Evolutionary conservation across 2,329 filamentous ascomycete genomes (phyloP).

Genomic region (Neofusicoccum ribis): DNA sequence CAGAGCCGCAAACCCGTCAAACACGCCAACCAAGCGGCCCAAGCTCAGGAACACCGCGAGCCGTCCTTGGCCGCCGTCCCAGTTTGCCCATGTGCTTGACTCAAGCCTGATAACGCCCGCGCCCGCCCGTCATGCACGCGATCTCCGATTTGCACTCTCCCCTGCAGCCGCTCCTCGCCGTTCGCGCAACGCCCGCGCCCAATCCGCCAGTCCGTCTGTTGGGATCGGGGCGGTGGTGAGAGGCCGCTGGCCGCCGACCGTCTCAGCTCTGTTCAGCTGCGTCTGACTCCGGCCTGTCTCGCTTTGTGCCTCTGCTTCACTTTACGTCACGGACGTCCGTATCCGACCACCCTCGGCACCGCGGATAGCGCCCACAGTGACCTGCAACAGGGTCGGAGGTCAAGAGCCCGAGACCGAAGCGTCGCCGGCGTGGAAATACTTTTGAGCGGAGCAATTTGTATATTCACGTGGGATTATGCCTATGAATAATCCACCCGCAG

Average conservation of each 20-base stretch:
- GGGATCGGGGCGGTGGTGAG: neutral
- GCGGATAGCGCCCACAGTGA: neutral
- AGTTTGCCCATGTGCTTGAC: neutral
- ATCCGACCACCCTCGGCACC: neutral
- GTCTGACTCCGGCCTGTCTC: neutral
- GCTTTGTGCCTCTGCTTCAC: neutral
- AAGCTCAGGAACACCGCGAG: neutral
- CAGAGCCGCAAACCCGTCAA: conserved; percentile 15
- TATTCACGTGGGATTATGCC: conserved; percentile 15
- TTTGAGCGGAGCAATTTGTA: conserved; percentile 16
- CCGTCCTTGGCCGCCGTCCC: neutral
- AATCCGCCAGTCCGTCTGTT: neutral
- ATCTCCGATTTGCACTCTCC: neutral
- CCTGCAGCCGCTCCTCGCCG: neutral
- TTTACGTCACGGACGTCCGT: neutral
- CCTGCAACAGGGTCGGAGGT: neutral
- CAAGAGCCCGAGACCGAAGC: neutral
- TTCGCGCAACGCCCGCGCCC: neutral
- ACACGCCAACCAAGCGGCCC: neutral
- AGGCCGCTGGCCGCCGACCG: neutral
- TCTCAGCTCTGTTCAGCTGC: neutral
- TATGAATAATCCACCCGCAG: conserved; percentile 10
- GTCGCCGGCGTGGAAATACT: conserved; percentile 1
- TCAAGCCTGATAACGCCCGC: neutral
- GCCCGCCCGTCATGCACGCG: neutral